Base-by-base conservation (phyloP, 257 asterid genomes). In the Osmanthus fragrans region DNA sequence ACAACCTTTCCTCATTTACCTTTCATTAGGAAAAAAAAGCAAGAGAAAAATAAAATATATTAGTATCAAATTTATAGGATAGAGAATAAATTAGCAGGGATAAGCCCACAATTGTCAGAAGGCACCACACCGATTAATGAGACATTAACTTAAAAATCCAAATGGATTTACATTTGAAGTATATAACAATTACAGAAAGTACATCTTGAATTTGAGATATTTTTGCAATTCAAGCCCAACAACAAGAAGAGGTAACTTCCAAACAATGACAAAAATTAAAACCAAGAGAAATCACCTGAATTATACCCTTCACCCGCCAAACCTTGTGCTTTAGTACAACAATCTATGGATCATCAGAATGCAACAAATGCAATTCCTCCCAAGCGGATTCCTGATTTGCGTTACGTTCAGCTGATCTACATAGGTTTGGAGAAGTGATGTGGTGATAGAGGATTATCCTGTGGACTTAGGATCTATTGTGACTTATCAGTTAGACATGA, bases 261-360 rank as follows among this genome's bases (percentile, higher is more conserved):
- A 32, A 10, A 72, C 56, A 67, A 70, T 45, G 40, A 19, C n/a
- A 64, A 49, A 29, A 67, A 5, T 11, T 25, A 65, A 70, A 47
- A 49, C 18, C 30, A 64, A 45, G 51, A 71, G 4, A 36, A 70
- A 27, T 73, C 84, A 92, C 97, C 96, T 92, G 97, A 77, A 92
- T 92, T 70, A 92, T 74, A 64, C 97, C 97, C 93, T 89, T 92
- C 73, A 92, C 97, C 19, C 96, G 95, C 97, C 97, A 92, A 77
- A 89, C 95, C 16, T 74, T 86, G 87, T 92, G 96, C 86, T 91
- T 92, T 76, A 91, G 68, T 71, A 88, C 91, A 70, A 92, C 97
- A 76, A 92, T 90, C 21, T 84, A 83, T 10, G 94, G 96, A 77
- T 92, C 97, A 51, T 92, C 83, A 4, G 96, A 97, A 79, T 92